A percentile compares a stretch with the other conserved stretches of the same genome.
Conservation (phyloP, 495 filamentous ascomycete species). For the Aspergillus diversus region DNA sequence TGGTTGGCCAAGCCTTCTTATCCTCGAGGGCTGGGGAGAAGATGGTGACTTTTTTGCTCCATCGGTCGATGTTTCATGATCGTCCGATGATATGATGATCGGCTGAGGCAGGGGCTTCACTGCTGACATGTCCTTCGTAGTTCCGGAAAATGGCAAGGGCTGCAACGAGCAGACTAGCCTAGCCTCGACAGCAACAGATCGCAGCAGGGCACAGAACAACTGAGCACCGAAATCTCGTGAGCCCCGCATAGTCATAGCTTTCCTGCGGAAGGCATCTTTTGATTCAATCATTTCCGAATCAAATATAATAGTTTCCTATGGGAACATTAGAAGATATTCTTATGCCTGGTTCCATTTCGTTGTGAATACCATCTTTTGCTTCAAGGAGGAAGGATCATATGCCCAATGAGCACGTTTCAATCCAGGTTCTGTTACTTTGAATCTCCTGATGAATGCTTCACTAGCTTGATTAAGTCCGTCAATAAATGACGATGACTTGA, state of each 20-base stretch:
- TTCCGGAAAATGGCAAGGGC: conserved; percentile 70
- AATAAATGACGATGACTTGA: conserved; percentile 70
- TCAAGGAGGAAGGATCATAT: conserved; percentile 60
- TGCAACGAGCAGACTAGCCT: conserved; percentile 93
- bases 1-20: conserved; percentile 49
- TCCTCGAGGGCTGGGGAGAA: conserved; percentile 25
- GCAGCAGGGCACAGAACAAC: conserved; percentile 84
- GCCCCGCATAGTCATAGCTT: conserved; percentile 67
- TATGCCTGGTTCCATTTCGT: not conserved
- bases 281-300: conserved; percentile 54
- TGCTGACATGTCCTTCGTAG: conserved; percentile 52
- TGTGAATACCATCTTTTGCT: conserved; percentile 51
- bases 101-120: conserved; percentile 40
- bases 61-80: conserved; percentile 38
- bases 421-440: conserved; percentile 70
- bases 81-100: conserved; percentile 45
- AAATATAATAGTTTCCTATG: conserved; percentile 40
- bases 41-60: conserved; percentile 21
- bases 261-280: conserved; percentile 68
- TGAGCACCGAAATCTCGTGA: conserved; percentile 91
- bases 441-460: conserved; percentile 67
- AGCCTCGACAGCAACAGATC: conserved; percentile 76
- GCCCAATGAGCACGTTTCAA: conserved; percentile 73
- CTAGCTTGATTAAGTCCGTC: conserved; percentile 73
- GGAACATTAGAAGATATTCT: conserved; percentile 5